phyloP scores from a whole-genome alignment of 495 filamentous ascomycete genomes.

The Aspergillus carlsbadensis region DNA sequence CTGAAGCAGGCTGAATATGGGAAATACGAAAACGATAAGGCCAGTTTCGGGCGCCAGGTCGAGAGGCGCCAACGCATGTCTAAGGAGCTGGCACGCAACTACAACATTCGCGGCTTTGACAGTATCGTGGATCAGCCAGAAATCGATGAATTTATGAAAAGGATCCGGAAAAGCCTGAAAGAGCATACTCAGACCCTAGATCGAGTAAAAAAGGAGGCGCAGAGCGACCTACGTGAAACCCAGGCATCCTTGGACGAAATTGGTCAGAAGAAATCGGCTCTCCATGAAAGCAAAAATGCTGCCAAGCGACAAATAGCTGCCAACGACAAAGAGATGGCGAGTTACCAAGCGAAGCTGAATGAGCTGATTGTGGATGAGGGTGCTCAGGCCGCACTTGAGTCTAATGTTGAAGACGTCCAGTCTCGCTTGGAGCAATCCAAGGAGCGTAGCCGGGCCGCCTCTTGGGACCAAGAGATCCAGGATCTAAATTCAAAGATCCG shows the following conservation, averaged over 20 bases:
- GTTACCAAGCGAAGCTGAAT: slow-evolving; percentile 63
- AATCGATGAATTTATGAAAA: slow-evolving; percentile 73
- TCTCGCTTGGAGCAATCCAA: slow-evolving; percentile 60
- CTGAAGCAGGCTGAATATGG: slow-evolving; percentile 80
- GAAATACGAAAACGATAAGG: slow-evolving; percentile 80
- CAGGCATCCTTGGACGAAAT: slow-evolving; percentile 67
- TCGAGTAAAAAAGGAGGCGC: slow-evolving; percentile 66
- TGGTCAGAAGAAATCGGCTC: slow-evolving; percentile 61
- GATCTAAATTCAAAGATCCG: slow-evolving; percentile 61
- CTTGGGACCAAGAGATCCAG: slow-evolving; percentile 68
- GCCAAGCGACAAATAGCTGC: slow-evolving; percentile 65
- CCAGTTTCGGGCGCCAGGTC: slow-evolving; percentile 78
- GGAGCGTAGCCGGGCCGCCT: slow-evolving; percentile 54
- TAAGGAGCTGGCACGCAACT: slow-evolving; percentile 71
- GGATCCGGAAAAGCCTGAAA: slow-evolving; percentile 66
- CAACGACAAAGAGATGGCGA: slow-evolving; percentile 64
- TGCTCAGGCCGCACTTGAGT: slow-evolving; percentile 68
- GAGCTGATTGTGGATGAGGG: slow-evolving; percentile 81
- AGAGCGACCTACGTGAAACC: slow-evolving; percentile 65
- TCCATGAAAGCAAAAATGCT: slow-evolving; percentile 67
- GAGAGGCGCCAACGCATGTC: slow-evolving; percentile 67
- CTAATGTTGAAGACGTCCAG: slow-evolving; percentile 67
- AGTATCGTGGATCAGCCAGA: slow-evolving; percentile 70
- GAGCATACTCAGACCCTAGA: slow-evolving; percentile 80
- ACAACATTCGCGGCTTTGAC: slow-evolving; percentile 83